Conservation (phyloP, 1,139 yeast genomes). For the Yamadazyma triangularis region DNA sequence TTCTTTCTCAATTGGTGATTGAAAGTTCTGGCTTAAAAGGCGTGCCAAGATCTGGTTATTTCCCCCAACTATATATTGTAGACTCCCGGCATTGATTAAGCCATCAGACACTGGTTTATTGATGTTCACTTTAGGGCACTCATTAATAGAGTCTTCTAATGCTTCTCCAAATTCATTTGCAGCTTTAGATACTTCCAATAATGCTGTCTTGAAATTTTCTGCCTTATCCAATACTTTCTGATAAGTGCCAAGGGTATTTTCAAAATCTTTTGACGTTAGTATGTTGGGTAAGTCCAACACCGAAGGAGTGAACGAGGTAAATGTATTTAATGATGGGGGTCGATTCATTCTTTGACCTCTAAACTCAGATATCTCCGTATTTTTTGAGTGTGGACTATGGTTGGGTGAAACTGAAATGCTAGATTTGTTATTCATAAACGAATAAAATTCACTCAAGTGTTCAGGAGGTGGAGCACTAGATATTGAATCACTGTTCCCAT, state of each 20-base stretch:
- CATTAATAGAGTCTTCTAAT: constrained; percentile 47
- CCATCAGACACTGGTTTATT: constrained; percentile 63
- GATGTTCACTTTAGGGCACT: constrained; percentile 65
- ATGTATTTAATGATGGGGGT: constrained; percentile 30
- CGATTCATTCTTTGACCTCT: constrained; percentile 11
- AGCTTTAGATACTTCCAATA: constrained; percentile 50
- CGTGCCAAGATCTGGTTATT: constrained; percentile 70
- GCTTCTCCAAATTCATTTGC: constrained; percentile 75
- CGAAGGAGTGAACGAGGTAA: constrained; percentile 46
- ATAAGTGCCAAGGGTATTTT: constrained; percentile 44
- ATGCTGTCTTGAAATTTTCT: constrained; percentile 43
- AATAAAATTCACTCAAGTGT: constrained; percentile 54
- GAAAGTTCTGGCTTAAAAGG: constrained; percentile 49
- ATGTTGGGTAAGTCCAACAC: constrained; percentile 56
- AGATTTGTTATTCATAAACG: constrained; percentile 34
- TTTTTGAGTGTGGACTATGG: constrained; percentile 10
- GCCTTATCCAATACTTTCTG: constrained; percentile 49
- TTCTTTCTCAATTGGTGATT: constrained; percentile 47
- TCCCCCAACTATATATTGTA: constrained; percentile 72
- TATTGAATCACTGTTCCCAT: neutral
- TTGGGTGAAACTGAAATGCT: constrained; percentile 9
- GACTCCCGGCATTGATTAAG: constrained; percentile 67
- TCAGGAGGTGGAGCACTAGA: constrained; percentile 28
- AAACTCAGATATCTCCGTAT: constrained; percentile 6
- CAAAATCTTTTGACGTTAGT: constrained; percentile 56